A percentile compares a stretch with the other conserved stretches of the same genome.
Evolutionary conservation across 306 rosid species (phyloP).

Genomic region (Ochetophila trinervis): DNA sequence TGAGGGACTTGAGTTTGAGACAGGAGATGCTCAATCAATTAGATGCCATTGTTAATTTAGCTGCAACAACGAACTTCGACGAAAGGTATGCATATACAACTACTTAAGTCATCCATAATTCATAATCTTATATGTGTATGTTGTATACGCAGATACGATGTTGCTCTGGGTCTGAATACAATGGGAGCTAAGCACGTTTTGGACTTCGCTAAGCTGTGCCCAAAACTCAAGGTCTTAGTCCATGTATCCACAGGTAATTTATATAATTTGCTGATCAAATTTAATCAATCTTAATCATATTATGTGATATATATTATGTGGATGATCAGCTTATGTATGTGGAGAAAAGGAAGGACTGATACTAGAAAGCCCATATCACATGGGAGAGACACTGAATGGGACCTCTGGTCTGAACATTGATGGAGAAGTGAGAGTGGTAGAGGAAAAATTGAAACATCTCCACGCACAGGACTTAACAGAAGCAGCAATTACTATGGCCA

Average conservation of each 20-base stretch:
- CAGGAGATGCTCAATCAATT: conserved; percentile 44
- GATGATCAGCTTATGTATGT: conserved; percentile 58
- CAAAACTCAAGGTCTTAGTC: conserved; percentile 46
- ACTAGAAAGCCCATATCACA: conserved; percentile 42
- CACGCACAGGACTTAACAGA: conserved; percentile 37
- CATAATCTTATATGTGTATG: background rate
- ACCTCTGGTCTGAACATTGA: conserved; percentile 51
- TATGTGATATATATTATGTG: background rate
- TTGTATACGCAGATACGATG: conserved; percentile 48
- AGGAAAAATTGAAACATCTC: conserved; percentile 38
- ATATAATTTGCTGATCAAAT: background rate
- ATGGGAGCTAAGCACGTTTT: conserved; percentile 60
- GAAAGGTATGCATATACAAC: conserved; percentile 61
- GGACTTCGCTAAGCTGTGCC: conserved; percentile 59
- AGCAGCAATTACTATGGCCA: conserved; percentile 38
- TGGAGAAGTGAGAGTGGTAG: conserved; percentile 35
- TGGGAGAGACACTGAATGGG: conserved; percentile 71
- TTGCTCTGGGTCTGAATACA: conserved; percentile 55
- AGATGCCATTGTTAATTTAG: conserved; percentile 61
- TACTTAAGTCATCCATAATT: no score
- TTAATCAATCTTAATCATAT: background rate
- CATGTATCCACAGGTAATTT: conserved; percentile 75
- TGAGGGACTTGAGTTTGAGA: conserved; percentile 42
- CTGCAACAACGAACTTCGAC: conserved; percentile 75
- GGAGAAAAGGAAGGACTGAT: conserved; percentile 74